Conservation (phyloP, 2,329 filamentous ascomycete genomes). For the Leptographium lundbergii region DNA sequence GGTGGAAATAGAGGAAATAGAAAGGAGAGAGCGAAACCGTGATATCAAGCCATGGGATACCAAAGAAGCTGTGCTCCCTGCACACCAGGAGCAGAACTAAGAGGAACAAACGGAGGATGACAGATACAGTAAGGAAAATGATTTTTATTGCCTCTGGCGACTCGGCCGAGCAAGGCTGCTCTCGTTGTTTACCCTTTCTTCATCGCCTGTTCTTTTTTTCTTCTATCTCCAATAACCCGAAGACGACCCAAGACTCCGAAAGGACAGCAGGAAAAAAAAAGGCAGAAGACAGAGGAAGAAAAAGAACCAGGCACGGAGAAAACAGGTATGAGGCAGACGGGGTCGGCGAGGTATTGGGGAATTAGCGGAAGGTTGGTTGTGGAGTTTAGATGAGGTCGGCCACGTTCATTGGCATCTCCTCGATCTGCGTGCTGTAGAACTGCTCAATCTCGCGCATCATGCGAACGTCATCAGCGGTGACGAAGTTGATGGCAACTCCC, state of each 20-base stretch:
- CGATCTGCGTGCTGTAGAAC: conserved; percentile 99
- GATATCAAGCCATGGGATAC: not conserved
- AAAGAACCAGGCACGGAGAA: not conserved
- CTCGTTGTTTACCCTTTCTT: not conserved
- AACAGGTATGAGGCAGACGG: not conserved
- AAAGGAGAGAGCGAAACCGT: not conserved
- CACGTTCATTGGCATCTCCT: conserved; percentile 99
- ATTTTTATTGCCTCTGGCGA: conserved; percentile 1
- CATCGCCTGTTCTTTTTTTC: conserved; percentile 3
- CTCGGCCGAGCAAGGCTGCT: not conserved
- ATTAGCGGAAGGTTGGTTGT: not conserved
- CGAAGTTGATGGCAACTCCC: conserved; percentile 99
- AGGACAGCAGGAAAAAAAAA: conserved; percentile 3
- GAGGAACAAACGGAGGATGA: not conserved
- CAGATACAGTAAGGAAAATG: not conserved
- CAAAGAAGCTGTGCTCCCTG: not conserved
- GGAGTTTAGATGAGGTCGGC: conserved; percentile 56
- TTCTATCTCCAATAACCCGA: conserved; percentile 7
- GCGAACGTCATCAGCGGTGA: conserved; percentile 95
- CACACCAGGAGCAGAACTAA: not conserved
- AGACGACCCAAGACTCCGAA: conserved; percentile 7
- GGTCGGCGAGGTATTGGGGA: not conserved
- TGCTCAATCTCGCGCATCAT: conserved; percentile 99
- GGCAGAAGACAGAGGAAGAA: not conserved
- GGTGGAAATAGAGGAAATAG: not conserved